phyloP scores from a whole-genome alignment of 345 rosid genomes.

The Salix koriyanagi region DNA sequence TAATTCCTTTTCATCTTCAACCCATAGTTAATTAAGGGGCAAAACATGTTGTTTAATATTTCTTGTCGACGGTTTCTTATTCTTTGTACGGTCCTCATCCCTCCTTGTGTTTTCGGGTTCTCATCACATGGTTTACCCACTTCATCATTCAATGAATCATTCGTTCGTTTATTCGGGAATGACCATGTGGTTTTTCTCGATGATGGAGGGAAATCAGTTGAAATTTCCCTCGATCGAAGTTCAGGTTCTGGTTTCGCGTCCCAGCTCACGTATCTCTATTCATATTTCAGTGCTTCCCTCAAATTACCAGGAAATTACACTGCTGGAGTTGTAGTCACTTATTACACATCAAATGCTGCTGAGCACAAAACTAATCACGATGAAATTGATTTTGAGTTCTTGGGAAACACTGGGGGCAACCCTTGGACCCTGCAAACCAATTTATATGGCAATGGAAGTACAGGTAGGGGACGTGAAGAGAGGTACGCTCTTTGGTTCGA shows the following conservation, averaged over 20 bases:
- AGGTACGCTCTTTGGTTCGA: constrained; percentile 21
- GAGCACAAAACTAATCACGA: not conserved
- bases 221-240: not conserved
- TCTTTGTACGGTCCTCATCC: not conserved
- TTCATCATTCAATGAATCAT: not conserved
- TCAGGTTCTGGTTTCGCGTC: constrained; percentile 22
- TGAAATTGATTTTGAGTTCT: constrained; percentile 23
- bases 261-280: not conserved
- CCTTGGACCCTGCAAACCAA: constrained; percentile 22
- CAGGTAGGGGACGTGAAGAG: constrained; percentile 10
- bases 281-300: constrained; percentile 12
- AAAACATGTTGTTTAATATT: not conserved
- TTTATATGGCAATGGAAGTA: constrained; percentile 22
- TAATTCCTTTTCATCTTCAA: not conserved
- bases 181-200: not conserved
- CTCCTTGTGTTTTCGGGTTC: not conserved
- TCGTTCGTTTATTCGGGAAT: not conserved
- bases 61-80: not conserved
- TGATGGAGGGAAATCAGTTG: not conserved
- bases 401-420: constrained; percentile 5
- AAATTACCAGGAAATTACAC: constrained; percentile 21
- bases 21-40: not conserved
- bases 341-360: constrained; percentile 20
- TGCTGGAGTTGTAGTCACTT: constrained; percentile 22
- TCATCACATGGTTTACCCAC: not conserved